Conservation (phyloP, 2,329 filamentous ascomycete genomes). For the Fusarium kyushuense region DNA sequence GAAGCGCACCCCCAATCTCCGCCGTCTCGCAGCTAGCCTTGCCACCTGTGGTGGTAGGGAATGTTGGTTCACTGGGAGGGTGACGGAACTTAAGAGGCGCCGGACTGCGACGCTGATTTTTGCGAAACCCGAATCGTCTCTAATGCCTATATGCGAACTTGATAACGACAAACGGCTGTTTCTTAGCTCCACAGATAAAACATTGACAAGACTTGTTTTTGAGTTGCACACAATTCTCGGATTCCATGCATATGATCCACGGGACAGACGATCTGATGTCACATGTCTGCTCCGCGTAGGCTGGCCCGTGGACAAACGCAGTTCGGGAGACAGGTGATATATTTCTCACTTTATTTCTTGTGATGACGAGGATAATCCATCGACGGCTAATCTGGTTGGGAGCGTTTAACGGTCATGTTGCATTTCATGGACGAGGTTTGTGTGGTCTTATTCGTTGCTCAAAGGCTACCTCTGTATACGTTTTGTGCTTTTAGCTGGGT, state of each 20-base stretch:
- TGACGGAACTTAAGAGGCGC: conserved; percentile 46
- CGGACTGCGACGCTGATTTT: conserved; percentile 47
- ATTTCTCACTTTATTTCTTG: conserved; percentile 37
- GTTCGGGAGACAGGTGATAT: conserved; percentile 32
- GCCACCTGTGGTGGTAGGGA: conserved; percentile 46
- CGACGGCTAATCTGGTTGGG: conserved; percentile 34
- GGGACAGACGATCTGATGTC: conserved; percentile 35
- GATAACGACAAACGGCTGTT: conserved; percentile 58
- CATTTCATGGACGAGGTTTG: conserved; percentile 38
- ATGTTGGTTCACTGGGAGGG: conserved; percentile 49
- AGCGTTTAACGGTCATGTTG: conserved; percentile 28
- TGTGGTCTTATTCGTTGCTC: conserved; percentile 36
- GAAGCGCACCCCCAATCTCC: conserved; percentile 43
- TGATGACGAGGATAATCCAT: conserved; percentile 37
- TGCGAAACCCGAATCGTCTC: conserved; percentile 52
- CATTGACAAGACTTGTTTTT: conserved; percentile 51
- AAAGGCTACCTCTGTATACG: conserved; percentile 40
- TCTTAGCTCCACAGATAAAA: conserved; percentile 58
- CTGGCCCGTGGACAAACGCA: conserved; percentile 39
- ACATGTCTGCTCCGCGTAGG: conserved; percentile 42
- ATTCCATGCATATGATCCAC: conserved; percentile 40
- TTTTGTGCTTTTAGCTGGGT: conserved; percentile 38
- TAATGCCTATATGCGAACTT: conserved; percentile 56
- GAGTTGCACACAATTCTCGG: conserved; percentile 45
- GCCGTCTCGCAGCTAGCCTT: conserved; percentile 50